Base-by-base conservation (phyloP, 192 early-diverging fungal species). In the Chytriomyces sp. region DNA sequence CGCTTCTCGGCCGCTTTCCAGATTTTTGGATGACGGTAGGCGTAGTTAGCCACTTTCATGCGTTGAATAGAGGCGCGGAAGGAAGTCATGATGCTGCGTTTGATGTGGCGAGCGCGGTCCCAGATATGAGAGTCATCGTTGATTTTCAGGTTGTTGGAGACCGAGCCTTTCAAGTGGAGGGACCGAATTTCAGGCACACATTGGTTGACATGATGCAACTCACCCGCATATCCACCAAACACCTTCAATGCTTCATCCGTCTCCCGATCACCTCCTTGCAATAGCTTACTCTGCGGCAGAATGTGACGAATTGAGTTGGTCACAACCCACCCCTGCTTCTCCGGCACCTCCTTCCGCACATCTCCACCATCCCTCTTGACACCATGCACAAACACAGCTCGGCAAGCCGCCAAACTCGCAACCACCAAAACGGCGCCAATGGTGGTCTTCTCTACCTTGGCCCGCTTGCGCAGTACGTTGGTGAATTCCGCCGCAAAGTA, bases 151-250 rank as follows among this genome's bases (percentile, higher is more conserved):
- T 36, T 54, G 63, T 82, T 75, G 22, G 70, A 78, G 59, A 83
- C 77, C 5, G 77, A 79, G 19, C 80, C 81, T 64, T 57, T 54
- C 36, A 70, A 55, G 17, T 41, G 7, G 19, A 44, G 22, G 44
- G 22, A 3, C 26, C 26, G 10, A 59, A 2, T 59, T 57, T 38
- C 3, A 59, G n/a, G 3, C 6, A 26, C 10, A 53, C 7, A 54
- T 54, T n/a, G 2, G 39, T 6, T 0, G 49, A 22, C 0, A 44
- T 30, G 37, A 19, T 0, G 1, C 38, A 28, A 49, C 56, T 70
- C 10, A 70, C 68, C 82, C 25, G 73, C 77, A 64, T 85, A 85
- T 17, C 81, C 80, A 26, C 84, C 84, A 81, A 85, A 85, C 22
- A 81, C 49, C 34, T 65, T 75, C 53, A 80, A 68, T 0, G 41